Percentiles rank a stretch among this genome's conserved stretches.
Conservation (phyloP, 2,329 filamentous ascomycete species). For the Diatrype stigma region DNA sequence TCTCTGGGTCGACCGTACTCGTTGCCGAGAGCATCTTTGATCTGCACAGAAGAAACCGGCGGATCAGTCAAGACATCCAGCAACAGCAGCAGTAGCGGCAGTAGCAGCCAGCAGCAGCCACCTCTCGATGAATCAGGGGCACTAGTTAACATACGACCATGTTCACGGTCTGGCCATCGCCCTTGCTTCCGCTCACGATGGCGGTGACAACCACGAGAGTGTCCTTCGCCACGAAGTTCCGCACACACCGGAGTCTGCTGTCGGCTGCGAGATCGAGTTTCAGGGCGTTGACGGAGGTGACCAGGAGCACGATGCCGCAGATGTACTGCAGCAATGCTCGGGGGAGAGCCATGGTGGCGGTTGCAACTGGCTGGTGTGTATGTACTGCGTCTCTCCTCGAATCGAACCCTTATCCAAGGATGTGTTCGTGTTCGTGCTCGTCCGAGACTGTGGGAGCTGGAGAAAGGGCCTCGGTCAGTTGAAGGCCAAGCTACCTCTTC, state of each 20-base stretch:
- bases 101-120: background rate
- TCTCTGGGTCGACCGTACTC: constrained; percentile 92
- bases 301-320: constrained; percentile 54
- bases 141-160: constrained; percentile 67
- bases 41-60: constrained; percentile 48
- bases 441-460: too few species aligned
- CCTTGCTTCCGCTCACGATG: constrained; percentile 77
- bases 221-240: constrained; percentile 90
- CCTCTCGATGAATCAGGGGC: background rate
- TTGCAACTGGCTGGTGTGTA: background rate
- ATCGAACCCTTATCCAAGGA: background rate
- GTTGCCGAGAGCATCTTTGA: constrained; percentile 91
- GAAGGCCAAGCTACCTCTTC: too few species aligned
- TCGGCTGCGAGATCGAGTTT: constrained; percentile 90
- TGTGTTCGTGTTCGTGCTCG: too few species aligned
- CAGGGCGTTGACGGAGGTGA: constrained; percentile 60
- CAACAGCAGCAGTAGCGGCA: background rate
- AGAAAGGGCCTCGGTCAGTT: too few species aligned
- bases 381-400: background rate
- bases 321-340: constrained; percentile 53
- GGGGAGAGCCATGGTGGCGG: constrained; percentile 42
- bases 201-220: constrained; percentile 95
- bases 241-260: constrained; percentile 78
- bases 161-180: constrained; percentile 89
- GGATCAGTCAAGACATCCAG: background rate